Evolutionary conservation across 2,329 filamentous ascomycete genomes (phyloP), one percentile per base, ranked within the genome.

Genomic region (Cladosporium sp.): DNA sequence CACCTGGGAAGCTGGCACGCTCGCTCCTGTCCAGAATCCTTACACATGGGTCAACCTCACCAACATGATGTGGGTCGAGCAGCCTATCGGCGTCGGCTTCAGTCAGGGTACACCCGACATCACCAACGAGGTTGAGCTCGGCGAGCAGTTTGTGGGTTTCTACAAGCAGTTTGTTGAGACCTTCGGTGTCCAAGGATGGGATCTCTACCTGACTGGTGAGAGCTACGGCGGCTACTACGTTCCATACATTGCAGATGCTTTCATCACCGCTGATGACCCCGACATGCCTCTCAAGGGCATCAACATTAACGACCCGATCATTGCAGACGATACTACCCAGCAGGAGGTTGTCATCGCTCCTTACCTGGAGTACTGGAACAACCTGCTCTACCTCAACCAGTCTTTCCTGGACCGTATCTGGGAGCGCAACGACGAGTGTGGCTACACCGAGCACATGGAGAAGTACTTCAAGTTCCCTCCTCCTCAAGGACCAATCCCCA

Each of bases 61-160:
- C 62, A 92, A 93, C 76, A 85, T 93, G 72, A 80, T 95, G 56
- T 95, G 88, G 86, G 83, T 85, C 14, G 83, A 82, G 58, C 82
- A 85, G 66, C 83, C 83, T 5, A 77, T 84, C 5, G 81, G 79
- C 60, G 79, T 79, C 48, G 81, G 79, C 5, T 83, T 79, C 68
- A 73, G 75, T 1, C 76, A 79, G 67, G 79, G 79, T 30, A 76
- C 74, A 2, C 78, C 80, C 0, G 79, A 81, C 67, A 81, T 82
- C 72, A 82, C 77, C 21, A 76, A 80, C 66, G 81, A 85, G 69
- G 78, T 80, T 13, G 79, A 83, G 48, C 77, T 83, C 36, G 81
- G 75, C 11, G 67, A 74, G 46, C 76, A 85, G 32, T 84, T 85
- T 67, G 76, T 79, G 3, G 80, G 81, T 2, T 85, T 84, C 72